These are phyloP conservation scores for Nymphaea thermarum DNA, from an alignment of 164 flowering plant species.

Conservation along the genomic window DNA sequence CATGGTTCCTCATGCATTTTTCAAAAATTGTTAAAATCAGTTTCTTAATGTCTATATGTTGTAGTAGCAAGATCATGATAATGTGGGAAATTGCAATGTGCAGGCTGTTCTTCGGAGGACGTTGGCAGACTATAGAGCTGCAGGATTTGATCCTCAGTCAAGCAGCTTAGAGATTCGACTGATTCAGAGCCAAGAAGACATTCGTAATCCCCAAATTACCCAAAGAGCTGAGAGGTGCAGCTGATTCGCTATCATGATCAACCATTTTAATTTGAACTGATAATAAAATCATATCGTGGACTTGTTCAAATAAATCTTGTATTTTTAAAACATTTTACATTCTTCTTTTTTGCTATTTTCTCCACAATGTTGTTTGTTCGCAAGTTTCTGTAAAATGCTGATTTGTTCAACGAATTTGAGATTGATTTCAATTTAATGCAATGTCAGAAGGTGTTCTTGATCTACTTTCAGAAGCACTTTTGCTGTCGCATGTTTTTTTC, in stretches of 20 bases:
- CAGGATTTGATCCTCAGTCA: conserved; percentile 61
- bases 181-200: conserved; percentile 90
- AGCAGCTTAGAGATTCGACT: conserved; percentile 93
- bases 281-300: background rate
- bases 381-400: background rate
- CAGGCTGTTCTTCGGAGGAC: conserved; percentile 85
- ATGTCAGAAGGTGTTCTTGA: no score
- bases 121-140: conserved; percentile 42
- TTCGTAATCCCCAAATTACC: conserved; percentile 58
- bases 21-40: no score
- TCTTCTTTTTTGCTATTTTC: background rate
- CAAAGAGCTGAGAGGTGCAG: conserved; percentile 55
- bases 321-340: background rate
- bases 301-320: background rate
- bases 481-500: no score
- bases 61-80: no score
- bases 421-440: no score
- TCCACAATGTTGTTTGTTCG: background rate
- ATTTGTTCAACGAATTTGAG: no score
- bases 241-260: conserved; percentile 2
- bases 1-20: no score
- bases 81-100: conserved; percentile 1
- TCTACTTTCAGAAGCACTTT: no score
- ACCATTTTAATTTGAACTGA: no score
- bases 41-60: no score